Base-by-base conservation (phyloP, 192 early-diverging fungal genomes). In the Coemansia sp. region DNA sequence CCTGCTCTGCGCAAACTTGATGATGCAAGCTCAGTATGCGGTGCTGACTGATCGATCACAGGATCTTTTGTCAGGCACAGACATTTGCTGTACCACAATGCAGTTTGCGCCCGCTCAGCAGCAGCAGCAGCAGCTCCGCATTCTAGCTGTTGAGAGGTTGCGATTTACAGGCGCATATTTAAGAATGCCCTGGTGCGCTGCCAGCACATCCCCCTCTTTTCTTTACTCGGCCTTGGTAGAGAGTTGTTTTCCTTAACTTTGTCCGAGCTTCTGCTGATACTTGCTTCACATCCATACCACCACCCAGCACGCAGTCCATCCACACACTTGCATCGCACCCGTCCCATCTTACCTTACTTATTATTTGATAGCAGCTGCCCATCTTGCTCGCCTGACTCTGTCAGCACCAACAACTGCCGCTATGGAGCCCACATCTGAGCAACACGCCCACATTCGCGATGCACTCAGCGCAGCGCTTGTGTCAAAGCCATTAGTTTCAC, bases 361-460 rank as follows among this genome's bases (percentile, higher is more conserved):
- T 46, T 14, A 1, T 46, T 46, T 46, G 39, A 46, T 46, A 46
- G 39, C 39, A 17, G 14, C 39, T 46, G 39, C 39, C 39, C 53
- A 20, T 58, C 11, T 20, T 33, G 59, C 39, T 50, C n/a, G 31
- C 30, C 57, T 59, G 24, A 31, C 25, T 36, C 29, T 27, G 29
- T 20, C 56, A 57, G 31, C 31, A 25, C 56, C 56, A 31, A 25
- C 11, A 5, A 22, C 23, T 20, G 36, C 30, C 39, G n/a, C 59
- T 3, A 82, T 82, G 79, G 74, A 82, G 54, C 65, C 74, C 27
- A 56, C 78, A n/a, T 61, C 67, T 22, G 71, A 72, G 54, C 72
- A 80, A 56, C 78, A 75, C 46, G 62, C 67, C 42, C 74, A 71
- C 39, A 64, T 74, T 59, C 74, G 68, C 57, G 74, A 76, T 57